These are phyloP conservation scores for Endotrypanum monterogeii DNA, from an alignment of 208 protist species.

Conservation along the genomic window DNA sequence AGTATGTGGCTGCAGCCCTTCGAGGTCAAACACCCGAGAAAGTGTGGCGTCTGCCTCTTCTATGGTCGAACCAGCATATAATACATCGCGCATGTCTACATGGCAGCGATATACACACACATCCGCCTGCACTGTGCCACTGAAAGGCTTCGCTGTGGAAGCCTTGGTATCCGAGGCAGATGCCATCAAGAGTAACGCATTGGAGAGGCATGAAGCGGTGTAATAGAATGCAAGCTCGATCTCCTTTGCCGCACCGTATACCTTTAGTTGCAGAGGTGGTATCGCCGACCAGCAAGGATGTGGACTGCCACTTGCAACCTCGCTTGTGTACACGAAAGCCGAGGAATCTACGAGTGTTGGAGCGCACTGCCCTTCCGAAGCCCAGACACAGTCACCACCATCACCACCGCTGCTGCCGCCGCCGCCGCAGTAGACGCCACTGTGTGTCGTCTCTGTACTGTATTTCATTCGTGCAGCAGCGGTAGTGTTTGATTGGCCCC, in stretches of 20 bases:
- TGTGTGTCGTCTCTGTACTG: background rate
- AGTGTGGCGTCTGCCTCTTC: slow-evolving; percentile 40
- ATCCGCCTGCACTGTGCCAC: slow-evolving; percentile 6
- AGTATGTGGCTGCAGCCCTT: slow-evolving; percentile 18
- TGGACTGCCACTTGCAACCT: slow-evolving; percentile 25
- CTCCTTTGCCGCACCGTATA: background rate
- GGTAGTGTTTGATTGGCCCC: background rate
- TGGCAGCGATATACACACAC: slow-evolving; percentile 44
- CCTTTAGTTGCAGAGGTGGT: slow-evolving; percentile 1
- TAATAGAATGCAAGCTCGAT: slow-evolving; percentile 25
- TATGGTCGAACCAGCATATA: slow-evolving; percentile 46
- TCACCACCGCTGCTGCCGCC: too few relatives aligned
- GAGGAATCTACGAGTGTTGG: background rate
- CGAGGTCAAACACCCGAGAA: slow-evolving; percentile 24
- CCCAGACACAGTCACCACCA: background rate
- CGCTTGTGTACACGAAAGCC: slow-evolving; percentile 21
- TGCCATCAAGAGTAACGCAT: slow-evolving; percentile 4
- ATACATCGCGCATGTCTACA: slow-evolving; percentile 42
- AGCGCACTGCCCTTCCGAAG: background rate
- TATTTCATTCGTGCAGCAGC: background rate
- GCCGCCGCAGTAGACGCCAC: background rate
- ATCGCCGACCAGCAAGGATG: slow-evolving; percentile 30
- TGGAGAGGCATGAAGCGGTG: slow-evolving; percentile 14
- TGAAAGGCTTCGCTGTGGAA: background rate
- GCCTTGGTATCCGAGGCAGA: background rate